Conservation (phyloP, 306 rosid species). For the Geum urbanum region DNA sequence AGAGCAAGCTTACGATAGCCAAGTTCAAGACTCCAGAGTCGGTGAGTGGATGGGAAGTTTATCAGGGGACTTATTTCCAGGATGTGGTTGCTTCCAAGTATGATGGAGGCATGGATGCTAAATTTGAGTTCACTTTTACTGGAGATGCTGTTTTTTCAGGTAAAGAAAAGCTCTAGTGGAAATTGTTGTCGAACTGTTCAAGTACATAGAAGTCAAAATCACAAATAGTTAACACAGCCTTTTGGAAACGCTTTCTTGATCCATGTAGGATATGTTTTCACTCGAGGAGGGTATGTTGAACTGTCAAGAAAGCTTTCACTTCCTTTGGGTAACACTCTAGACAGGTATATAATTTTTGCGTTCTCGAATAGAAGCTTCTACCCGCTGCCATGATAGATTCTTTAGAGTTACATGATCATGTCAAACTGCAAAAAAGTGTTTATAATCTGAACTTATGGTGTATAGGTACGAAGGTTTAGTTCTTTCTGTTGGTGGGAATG, state of each 20-base stretch:
- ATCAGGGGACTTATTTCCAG: slow-evolving; percentile 83
- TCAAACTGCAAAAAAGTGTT: slow-evolving; percentile 11
- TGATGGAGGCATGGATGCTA: slow-evolving; percentile 98
- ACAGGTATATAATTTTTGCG: slow-evolving; percentile 51
- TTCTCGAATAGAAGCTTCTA: slow-evolving; percentile 1
- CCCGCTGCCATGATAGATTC: neutral
- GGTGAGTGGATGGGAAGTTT: slow-evolving; percentile 79
- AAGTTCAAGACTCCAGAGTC: slow-evolving; percentile 75
- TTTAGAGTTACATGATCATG: neutral
- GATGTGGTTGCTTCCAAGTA: slow-evolving; percentile 81
- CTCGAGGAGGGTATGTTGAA: slow-evolving; percentile 88
- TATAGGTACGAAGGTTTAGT: slow-evolving; percentile 90
- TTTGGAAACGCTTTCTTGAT: slow-evolving; percentile 13
- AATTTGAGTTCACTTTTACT: slow-evolving; percentile 68
- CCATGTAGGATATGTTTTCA: slow-evolving; percentile 79
- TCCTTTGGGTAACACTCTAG: slow-evolving; percentile 88
- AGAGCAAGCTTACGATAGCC: slow-evolving; percentile 74
- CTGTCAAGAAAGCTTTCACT: slow-evolving; percentile 74
- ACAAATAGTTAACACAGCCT: neutral
- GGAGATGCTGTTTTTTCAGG: slow-evolving; percentile 85
- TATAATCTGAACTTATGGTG: slow-evolving; percentile 13
- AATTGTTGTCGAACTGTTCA: neutral
- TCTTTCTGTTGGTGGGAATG: slow-evolving; percentile 97
- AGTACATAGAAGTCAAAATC: neutral
- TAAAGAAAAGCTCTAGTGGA: slow-evolving; percentile 16